Percentiles rank a stretch among this genome's conserved stretches.
Conservation (phyloP, 1,139 yeast genomes). For the Suhomyces atakaporum region DNA sequence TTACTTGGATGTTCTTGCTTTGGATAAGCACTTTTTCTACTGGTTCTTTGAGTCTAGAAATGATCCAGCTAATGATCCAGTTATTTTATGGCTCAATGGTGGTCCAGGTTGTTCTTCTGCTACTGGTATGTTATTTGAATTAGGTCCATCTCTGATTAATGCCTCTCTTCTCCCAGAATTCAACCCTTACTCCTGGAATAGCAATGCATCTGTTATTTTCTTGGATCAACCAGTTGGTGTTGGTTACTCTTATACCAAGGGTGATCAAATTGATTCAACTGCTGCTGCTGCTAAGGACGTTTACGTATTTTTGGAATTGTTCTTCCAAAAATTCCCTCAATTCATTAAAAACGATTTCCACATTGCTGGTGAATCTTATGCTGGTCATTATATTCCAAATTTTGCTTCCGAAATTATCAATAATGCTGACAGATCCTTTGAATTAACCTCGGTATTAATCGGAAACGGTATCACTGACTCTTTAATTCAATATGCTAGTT, state of each 20-base stretch:
- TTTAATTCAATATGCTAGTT: slow-evolving; percentile 63
- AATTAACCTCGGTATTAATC: slow-evolving; percentile 69
- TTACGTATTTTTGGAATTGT: slow-evolving; percentile 72
- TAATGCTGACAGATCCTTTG: slow-evolving; percentile 66
- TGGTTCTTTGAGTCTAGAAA: slow-evolving; percentile 76
- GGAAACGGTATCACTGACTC: slow-evolving; percentile 88
- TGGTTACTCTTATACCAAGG: slow-evolving; percentile 72
- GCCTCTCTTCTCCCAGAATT: slow-evolving; percentile 50
- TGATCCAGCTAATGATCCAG: slow-evolving; percentile 50
- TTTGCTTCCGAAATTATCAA: slow-evolving; percentile 72
- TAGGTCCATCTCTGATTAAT: slow-evolving; percentile 63
- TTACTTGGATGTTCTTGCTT: slow-evolving; percentile 55
- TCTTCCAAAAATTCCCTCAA: slow-evolving; percentile 73
- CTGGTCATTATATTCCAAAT: slow-evolving; percentile 83
- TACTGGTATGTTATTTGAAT: slow-evolving; percentile 66
- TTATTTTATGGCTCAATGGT: slow-evolving; percentile 71
- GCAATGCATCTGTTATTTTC: slow-evolving; percentile 67
- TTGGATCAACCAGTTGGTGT: slow-evolving; percentile 76
- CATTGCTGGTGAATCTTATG: slow-evolving; percentile 86
- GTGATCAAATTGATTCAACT: slow-evolving; percentile 57
- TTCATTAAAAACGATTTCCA: slow-evolving; percentile 64
- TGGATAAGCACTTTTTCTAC: slow-evolving; percentile 76
- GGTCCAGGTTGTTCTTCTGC: slow-evolving; percentile 77
- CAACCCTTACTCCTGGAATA: slow-evolving; percentile 72
- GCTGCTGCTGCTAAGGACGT: slow-evolving; percentile 79